A percentile compares a stretch with the other conserved stretches of the same genome.
Conservation (phyloP, 2,329 filamentous ascomycete species). For the Cercospora nicotianae region DNA sequence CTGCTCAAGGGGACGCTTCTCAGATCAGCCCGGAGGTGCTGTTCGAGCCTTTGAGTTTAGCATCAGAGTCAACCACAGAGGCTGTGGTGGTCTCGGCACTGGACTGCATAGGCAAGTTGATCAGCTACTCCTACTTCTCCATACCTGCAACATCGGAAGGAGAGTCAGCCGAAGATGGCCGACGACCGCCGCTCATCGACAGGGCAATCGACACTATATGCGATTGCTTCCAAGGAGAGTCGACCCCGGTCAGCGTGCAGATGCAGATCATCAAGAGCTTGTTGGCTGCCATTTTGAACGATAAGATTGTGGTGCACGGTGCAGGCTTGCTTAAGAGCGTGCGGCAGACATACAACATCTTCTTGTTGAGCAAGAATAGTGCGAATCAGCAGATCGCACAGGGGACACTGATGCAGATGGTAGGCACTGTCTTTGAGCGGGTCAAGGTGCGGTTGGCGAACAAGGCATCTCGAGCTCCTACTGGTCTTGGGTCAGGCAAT, state of each 20-base stretch:
- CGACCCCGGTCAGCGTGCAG: conserved; percentile 86
- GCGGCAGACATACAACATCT: conserved; percentile 98
- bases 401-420: conserved; percentile 96
- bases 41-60: conserved; percentile 86
- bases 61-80: conserved; percentile 81
- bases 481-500: conserved; percentile 45
- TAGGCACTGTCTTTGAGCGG: conserved; percentile 94
- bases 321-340: conserved; percentile 94
- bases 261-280: conserved; percentile 98
- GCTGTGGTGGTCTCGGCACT: conserved; percentile 85
- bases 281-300: conserved; percentile 90
- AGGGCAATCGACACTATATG: conserved; percentile 98
- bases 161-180: conserved; percentile 19
- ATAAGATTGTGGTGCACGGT: conserved; percentile 98
- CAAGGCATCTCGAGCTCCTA: conserved; percentile 71
- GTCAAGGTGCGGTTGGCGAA: conserved; percentile 83
- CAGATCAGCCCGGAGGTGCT: conserved; percentile 87
- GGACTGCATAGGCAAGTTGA: conserved; percentile 97
- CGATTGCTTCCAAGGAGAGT: conserved; percentile 97
- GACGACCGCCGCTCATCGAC: conserved; percentile 77
- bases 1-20: conserved; percentile 66
- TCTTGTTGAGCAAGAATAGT: conserved; percentile 88
- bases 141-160: conserved; percentile 53
- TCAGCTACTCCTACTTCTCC: conserved; percentile 98
- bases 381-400: conserved; percentile 97